Base-by-base conservation (phyloP, 2,329 filamentous ascomycete genomes). In the Alternaria incomplexa region DNA sequence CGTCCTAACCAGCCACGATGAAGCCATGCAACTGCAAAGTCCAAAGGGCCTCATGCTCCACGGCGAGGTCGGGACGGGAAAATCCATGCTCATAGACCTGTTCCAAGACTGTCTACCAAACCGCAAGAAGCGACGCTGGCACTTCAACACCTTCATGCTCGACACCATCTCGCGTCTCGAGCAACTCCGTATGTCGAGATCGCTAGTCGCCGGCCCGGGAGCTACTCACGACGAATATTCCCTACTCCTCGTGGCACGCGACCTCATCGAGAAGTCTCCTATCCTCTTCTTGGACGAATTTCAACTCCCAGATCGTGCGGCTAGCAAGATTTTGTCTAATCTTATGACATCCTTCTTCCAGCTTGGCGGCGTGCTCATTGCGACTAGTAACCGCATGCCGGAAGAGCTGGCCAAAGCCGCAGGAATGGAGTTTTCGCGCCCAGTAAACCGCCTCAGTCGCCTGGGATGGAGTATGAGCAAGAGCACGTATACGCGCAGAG, bases 111-210 rank as follows among this genome's bases (percentile, higher is more conserved):
- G 90, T 54, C 80, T 96, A 5, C 92, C 92, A 1, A 93, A 88
- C 15, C 82, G 85, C 47, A 89, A 89, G 72, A 95, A 95, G 81
- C 84, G 86, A 69, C 84, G 91, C 63, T 93, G 90, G 89, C 92
- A 95, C 75, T 96, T 93, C 80, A 93, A 93, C 76, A 93, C 91
- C 0, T 96, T 96, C 72, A 96, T 96, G 91, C 83, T 95, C 9
- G 89, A 94, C 68, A 89, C 88, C 0, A 85, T 94, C 50, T 90
- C 91, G 1, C 89, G 89, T 54, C 83, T 96, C 1, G 92, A 95
- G 70, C 82, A 85, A 12, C 85, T 91, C 47, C 84, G 92, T 4
- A 78, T 79, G 28, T 77, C 70, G 69, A 75, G 81, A 30, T 47
- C 70, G 20, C 64, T 69, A 26, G 52, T 56, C 11, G 54, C 56